Evolutionary conservation across 805 yeast genomes (phyloP).

Genomic region (Candida stauntonica): DNA sequence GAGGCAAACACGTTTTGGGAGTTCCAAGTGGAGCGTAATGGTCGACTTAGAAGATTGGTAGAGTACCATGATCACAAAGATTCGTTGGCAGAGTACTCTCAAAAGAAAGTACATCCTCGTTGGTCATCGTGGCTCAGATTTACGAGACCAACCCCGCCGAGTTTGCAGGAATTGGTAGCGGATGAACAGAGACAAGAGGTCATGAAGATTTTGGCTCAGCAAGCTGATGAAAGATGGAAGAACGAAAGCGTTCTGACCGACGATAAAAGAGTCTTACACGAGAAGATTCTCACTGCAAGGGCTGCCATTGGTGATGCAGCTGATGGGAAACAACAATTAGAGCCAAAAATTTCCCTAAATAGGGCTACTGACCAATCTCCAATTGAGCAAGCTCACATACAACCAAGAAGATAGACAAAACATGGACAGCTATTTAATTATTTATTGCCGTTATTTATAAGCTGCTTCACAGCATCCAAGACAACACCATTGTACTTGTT

Average conservation of each 20-base stretch:
- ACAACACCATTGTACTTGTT: constrained; percentile 30
- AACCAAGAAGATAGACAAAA: constrained; percentile 31
- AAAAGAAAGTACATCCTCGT: constrained; percentile 44
- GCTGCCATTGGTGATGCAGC: constrained; percentile 3
- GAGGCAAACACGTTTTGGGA: constrained; percentile 88
- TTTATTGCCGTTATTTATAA: constrained; percentile 8
- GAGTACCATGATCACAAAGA: constrained; percentile 47
- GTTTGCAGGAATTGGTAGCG: constrained; percentile 52
- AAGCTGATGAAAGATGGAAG: constrained; percentile 28
- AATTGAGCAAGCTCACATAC: constrained; percentile 35
- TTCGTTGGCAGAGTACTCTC: constrained; percentile 46
- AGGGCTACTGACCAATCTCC: constrained; percentile 24
- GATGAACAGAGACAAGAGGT: constrained; percentile 55
- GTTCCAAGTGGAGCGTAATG: constrained; percentile 47
- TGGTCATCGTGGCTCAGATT: constrained; percentile 82
- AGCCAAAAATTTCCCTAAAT: no score
- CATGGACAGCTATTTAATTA: constrained; percentile 1
- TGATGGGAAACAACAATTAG: constrained; percentile 14
- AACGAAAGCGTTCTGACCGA: constrained; percentile 13
- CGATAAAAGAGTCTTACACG: constrained; percentile 10
- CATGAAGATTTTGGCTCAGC: constrained; percentile 35
- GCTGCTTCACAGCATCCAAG: constrained; percentile 11
- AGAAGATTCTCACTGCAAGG: constrained; percentile 27
- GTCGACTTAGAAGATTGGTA: constrained; percentile 55
- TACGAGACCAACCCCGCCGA: constrained; percentile 57